Evolutionary conservation across 177 flowering plant genomes (phyloP), one percentile per base, ranked within the genome.

Genomic region (Viscum album): DNA sequence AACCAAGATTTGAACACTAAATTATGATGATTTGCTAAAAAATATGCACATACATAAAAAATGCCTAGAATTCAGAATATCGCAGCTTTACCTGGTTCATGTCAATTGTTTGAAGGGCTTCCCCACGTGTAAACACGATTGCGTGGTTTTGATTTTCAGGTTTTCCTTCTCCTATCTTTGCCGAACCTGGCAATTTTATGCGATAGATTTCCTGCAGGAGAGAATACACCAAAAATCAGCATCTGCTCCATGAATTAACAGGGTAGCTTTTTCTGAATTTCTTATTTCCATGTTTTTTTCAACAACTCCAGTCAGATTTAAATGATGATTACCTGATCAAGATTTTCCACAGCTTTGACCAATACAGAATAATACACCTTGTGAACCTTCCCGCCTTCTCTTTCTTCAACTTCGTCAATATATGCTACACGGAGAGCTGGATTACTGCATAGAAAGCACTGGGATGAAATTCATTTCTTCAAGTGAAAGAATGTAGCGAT

Each of bases 91-190:
- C 99, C 90, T 95, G 99, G 73, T 95, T 95, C 99, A 95, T 95
- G 75, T 95, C 99, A 78, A 95, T 95, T 52, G 99, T 78, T 73
- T 95, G 99, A 75, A 95, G 92, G 70, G 97, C 97, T 83, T 95
- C 99, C 34, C 99, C 99, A 75, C 97, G 78, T 41, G 91, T 83
- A 54, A 95, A 95, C 75, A 95, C 77, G 52, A 95, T 88, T 16
- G 99, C 99, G 78, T 95, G 99, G 72, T 95, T 95, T 74, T 95
- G 99, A 78, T 95, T 95, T 84, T 95, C 99, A 71, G 99, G 99
- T 78, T 95, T 95, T 32, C 99, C 97, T 87, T 95, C 99, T 74
- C 99, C 99, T 67, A 95, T 64, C 78, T 84, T 95, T 75, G 96
- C 96, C 64, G 96, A 30, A 28, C 99, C 99, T 16, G 99, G 99